Evolutionary conservation across 495 filamentous ascomycete species (phyloP), one percentile per base, ranked within the genome.

Genomic region (Coniosporium apollinis): DNA sequence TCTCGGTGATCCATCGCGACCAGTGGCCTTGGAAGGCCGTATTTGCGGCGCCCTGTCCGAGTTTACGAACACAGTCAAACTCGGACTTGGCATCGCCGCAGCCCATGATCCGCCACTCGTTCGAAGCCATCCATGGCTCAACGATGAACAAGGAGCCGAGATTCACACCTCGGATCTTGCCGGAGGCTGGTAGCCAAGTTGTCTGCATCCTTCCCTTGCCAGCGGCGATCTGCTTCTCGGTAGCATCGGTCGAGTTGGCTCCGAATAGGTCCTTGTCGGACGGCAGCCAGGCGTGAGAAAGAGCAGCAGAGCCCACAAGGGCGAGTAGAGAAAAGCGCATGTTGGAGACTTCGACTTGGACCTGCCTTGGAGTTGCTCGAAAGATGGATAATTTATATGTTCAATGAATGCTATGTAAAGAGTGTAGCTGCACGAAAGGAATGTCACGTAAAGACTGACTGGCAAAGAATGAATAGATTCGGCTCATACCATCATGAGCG

Each of bases 141-240:
- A 76, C 55, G 21, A 72, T 53, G 42, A 76, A 75, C 5, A 65
- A 56, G 5, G 66, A 66, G 21, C 73, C 69, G 4, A 76, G 55
- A 38, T 76, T 73, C 5, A 78, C 72, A 13, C 72, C 71, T 0
- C 69, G 64, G 31, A 79, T 62, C 48, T 72, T 73, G 41, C 52
- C 53, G 25, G 31, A 39, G 6, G 46, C 14, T 0, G 55, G 55
- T 3, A 57, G 44, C 57, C 53, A 63, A n/a, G n/a, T n/a, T n/a
- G n/a, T n/a, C n/a, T n/a, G n/a, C n/a, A n/a, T n/a, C n/a, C n/a
- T n/a, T n/a, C n/a, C n/a, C n/a, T n/a, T 48, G 49, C 17, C 52
- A 26, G 7, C 13, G 24, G 24, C 8, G 13, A 26, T 7, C 24
- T 13, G 13, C 13, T 13, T 26, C 24, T 26, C 13, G 13, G 7